A percentile compares a stretch with the other conserved stretches of the same genome.
These are phyloP conservation scores for Solanum hybrid DNA, from an alignment of 305 asterid genomes.

Conservation along the genomic window DNA sequence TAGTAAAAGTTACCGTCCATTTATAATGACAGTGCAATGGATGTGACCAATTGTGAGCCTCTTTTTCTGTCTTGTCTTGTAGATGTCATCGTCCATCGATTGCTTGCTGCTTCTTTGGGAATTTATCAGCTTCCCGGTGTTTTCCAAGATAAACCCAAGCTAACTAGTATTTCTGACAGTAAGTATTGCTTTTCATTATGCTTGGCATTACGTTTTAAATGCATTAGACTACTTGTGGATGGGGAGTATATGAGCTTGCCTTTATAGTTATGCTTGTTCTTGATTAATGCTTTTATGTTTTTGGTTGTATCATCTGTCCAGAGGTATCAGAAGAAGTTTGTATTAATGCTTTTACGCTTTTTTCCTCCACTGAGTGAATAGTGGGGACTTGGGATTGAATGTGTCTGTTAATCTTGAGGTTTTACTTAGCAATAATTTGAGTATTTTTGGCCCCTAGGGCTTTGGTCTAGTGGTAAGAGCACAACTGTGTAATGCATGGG, in stretches of 20 bases:
- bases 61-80: constrained; percentile 15
- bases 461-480: not conserved
- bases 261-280: not conserved
- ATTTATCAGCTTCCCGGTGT: constrained; percentile 71
- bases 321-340: not conserved
- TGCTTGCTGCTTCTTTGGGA: constrained; percentile 97
- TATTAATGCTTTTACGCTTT: not conserved
- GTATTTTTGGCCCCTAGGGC: not conserved
- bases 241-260: not conserved
- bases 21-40: not conserved
- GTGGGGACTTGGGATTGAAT: not conserved
- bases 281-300: not conserved
- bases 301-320: not conserved
- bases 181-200: constrained; percentile 19
- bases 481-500: not conserved
- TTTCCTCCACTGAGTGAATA: not conserved
- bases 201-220: not conserved
- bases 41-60: not conserved
- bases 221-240: not conserved
- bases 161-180: constrained; percentile 82
- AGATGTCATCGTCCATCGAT: constrained; percentile 91
- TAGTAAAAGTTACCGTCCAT: not conserved
- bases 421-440: not conserved
- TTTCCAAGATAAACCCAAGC: constrained; percentile 71
- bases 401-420: not conserved